These are phyloP conservation scores for Coniochaeta pulveracea DNA, from an alignment of 2,329 filamentous ascomycete species.

Conservation along the genomic window DNA sequence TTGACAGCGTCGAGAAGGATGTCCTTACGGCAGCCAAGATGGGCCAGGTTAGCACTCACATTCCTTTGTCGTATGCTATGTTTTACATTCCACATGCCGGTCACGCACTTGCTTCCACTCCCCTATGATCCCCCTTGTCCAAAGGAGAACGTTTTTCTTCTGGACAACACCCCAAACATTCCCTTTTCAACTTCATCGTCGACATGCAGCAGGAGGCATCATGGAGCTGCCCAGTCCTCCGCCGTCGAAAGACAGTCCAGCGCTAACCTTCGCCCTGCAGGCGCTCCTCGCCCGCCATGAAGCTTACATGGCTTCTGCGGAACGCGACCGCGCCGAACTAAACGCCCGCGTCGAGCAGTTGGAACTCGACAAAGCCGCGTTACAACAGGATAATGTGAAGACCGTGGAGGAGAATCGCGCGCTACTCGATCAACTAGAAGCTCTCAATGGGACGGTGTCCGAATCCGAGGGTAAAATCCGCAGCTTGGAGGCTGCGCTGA, in stretches of 20 bases:
- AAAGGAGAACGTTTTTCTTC: too few relatives aligned
- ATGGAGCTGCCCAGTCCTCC: background rate
- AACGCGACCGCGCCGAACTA: slow-evolving; percentile 70
- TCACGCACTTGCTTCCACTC: too few relatives aligned
- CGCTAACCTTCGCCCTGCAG: slow-evolving; percentile 69
- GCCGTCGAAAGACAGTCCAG: slow-evolving; percentile 18
- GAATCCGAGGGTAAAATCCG: slow-evolving; percentile 74
- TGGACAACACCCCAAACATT: too few relatives aligned
- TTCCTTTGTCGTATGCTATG: too few relatives aligned
- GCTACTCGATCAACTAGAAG: slow-evolving; percentile 75
- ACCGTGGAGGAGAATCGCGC: slow-evolving; percentile 74
- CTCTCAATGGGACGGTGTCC: slow-evolving; percentile 65
- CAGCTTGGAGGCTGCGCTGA: slow-evolving; percentile 63
- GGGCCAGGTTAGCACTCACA: slow-evolving; percentile 82
- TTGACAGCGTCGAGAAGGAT: slow-evolving; percentile 78
- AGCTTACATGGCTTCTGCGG: slow-evolving; percentile 84
- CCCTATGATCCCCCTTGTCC: too few relatives aligned
- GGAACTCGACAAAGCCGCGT: slow-evolving; percentile 59
- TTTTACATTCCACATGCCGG: too few relatives aligned
- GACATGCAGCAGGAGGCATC: slow-evolving; percentile 8
- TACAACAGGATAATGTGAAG: slow-evolving; percentile 66
- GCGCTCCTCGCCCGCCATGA: slow-evolving; percentile 86
- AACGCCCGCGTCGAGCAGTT: slow-evolving; percentile 62
- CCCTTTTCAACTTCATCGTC: slow-evolving; percentile 5
- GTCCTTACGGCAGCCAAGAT: slow-evolving; percentile 76